Conservation (phyloP, 306 rosid genomes). For the Casuarina equisetifolia region DNA sequence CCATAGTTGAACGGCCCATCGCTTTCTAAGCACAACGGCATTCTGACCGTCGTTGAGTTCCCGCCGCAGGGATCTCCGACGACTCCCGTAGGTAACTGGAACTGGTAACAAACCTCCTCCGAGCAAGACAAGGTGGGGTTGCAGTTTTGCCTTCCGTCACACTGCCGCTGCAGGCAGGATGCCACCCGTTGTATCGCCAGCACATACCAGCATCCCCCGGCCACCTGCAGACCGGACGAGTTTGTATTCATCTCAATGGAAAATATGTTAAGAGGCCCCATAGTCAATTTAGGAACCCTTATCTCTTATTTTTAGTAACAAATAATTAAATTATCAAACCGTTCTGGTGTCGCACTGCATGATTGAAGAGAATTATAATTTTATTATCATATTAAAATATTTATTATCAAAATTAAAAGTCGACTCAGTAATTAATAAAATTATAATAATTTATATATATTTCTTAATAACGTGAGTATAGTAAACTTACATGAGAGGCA, state of each 20-base stretch:
- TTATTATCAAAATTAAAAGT: no score
- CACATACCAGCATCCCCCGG: conserved; percentile 99
- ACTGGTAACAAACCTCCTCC: conserved; percentile 76
- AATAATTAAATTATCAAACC: no score
- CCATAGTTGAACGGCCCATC: conserved; percentile 81
- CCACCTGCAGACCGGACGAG: conserved; percentile 51
- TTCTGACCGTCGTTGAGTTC: conserved; percentile 44
- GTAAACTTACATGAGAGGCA: conserved; percentile 83
- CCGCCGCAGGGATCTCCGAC: conserved; percentile 57
- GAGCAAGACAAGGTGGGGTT: conserved; percentile 72
- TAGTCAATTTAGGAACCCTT: no score
- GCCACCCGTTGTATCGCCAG: conserved; percentile 97
- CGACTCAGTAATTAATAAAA: no score
- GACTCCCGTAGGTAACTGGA: conserved; percentile 27
- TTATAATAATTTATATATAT: no score
- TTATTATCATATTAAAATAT: no score
- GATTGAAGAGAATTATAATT: no score
- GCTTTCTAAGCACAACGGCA: conserved; percentile 75
- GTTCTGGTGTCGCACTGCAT: no score
- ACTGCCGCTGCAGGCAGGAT: conserved; percentile 72
- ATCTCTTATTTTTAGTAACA: no score
- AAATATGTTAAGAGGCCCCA: no score
- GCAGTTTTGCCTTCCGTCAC: conserved; percentile 59
- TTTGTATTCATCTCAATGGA: no score
- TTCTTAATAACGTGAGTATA: neutral